Conservation (phyloP, 345 rosid species). For the Eucalyptus sideroxylon region DNA sequence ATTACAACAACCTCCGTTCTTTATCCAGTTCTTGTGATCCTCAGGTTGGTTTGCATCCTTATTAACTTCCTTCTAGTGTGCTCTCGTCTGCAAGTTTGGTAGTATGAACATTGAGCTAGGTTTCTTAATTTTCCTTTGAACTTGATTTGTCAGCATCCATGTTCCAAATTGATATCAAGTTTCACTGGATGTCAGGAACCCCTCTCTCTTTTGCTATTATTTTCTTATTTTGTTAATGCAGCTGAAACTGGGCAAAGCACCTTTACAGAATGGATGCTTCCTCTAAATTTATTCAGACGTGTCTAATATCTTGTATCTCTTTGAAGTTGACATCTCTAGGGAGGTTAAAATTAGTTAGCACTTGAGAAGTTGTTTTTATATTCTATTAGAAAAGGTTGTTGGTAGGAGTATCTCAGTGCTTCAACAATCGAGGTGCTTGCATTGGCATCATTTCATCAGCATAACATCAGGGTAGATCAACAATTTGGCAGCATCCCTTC, state of each 20-base stretch:
- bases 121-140: neutral
- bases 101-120: neutral
- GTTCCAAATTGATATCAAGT: neutral
- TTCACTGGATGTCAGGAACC: neutral
- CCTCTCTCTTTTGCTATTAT: neutral
- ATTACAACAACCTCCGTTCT: conserved; percentile 55
- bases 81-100: neutral
- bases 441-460: neutral
- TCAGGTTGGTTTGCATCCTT: conserved; percentile 37
- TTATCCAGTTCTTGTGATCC: conserved; percentile 78
- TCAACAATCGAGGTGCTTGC: neutral
- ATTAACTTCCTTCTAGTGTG: neutral
- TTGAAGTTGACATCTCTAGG: neutral
- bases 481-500: neutral
- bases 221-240: neutral
- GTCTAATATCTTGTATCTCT: neutral
- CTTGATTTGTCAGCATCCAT: neutral
- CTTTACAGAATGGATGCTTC: neutral
- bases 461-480: neutral
- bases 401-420: neutral
- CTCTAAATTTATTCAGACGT: neutral
- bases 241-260: neutral
- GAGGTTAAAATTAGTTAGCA: neutral
- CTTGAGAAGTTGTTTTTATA: neutral
- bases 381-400: neutral